These are phyloP conservation scores for Podaxis sp. DNA, from an alignment of 768 basidiomycete species.

Conservation along the genomic window DNA sequence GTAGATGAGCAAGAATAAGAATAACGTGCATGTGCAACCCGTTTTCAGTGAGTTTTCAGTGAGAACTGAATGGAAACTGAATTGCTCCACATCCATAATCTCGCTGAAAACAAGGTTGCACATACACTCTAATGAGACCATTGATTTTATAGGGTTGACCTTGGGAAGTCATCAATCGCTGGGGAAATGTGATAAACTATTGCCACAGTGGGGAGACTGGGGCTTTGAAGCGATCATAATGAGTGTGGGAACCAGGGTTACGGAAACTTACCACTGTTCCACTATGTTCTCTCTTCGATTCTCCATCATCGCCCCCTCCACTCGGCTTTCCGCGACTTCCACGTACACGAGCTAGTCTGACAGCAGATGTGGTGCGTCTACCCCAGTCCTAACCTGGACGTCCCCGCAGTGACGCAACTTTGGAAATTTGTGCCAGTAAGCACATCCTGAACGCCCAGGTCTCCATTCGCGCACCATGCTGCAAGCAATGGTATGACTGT, in stretches of 20 bases:
- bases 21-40: too few species aligned
- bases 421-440: conserved; percentile 57
- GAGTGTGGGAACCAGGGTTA: not conserved
- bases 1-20: too few species aligned
- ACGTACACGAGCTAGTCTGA: not conserved
- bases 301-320: not conserved
- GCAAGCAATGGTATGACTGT: conserved; percentile 98
- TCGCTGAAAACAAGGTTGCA: too few species aligned
- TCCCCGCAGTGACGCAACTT: conserved; percentile 2
- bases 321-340: not conserved
- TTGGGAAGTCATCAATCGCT: too few species aligned
- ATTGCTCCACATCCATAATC: too few species aligned
- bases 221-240: not conserved
- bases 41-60: too few species aligned
- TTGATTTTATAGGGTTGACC: too few species aligned
- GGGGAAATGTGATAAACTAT: too few species aligned
- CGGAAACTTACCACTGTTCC: not conserved
- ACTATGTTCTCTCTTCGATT: not conserved
- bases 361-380: conserved; percentile 18
- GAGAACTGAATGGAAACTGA: too few species aligned
- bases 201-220: too few species aligned
- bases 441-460: conserved; percentile 97
- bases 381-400: not conserved
- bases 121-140: too few species aligned
- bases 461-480: conserved; percentile 93